phyloP scores from a whole-genome alignment of 306 rosid genomes.

The Cicer pinnatifidum region DNA sequence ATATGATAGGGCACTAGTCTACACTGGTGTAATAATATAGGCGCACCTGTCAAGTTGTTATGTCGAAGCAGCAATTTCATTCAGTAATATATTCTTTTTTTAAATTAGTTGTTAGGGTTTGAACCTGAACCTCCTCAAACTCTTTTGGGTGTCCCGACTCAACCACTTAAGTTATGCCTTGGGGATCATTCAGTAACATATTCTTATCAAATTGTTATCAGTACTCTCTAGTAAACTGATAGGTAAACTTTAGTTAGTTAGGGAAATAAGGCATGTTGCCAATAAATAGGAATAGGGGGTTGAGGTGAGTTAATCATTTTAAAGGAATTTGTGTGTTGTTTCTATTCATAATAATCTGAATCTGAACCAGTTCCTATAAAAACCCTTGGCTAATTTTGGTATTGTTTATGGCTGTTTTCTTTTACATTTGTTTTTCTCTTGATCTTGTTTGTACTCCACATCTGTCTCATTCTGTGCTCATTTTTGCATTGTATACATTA shows the following conservation, averaged over 20 bases:
- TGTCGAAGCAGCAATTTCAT: not conserved
- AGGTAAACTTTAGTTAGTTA: not conserved
- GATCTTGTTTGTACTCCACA: constrained; percentile 22
- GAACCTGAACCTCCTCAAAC: not conserved
- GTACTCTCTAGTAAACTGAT: not conserved
- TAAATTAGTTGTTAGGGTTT: not conserved
- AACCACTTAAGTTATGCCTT: not conserved
- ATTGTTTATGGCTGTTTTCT: not conserved
- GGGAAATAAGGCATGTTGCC: not conserved
- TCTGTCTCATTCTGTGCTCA: constrained; percentile 16
- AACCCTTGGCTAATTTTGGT: constrained; percentile 21
- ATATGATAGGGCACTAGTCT: constrained; percentile 3
- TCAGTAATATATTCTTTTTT: not conserved
- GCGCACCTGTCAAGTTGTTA: constrained; percentile 34
- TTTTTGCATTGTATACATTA: constrained; percentile 24
- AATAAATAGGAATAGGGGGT: too few relatives aligned
- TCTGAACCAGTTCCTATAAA: constrained; percentile 14
- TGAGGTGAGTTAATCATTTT: too few relatives aligned
- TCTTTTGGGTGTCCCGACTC: not conserved
- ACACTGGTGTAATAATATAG: constrained; percentile 23
- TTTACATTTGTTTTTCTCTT: constrained; percentile 4
- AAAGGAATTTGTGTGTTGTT: not conserved
- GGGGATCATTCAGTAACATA: not conserved
- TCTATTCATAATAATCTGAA: constrained; percentile 17
- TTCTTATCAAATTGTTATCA: not conserved